Base-by-base conservation (phyloP, 2,329 filamentous ascomycete genomes). In the Leptodontidium sp. region DNA sequence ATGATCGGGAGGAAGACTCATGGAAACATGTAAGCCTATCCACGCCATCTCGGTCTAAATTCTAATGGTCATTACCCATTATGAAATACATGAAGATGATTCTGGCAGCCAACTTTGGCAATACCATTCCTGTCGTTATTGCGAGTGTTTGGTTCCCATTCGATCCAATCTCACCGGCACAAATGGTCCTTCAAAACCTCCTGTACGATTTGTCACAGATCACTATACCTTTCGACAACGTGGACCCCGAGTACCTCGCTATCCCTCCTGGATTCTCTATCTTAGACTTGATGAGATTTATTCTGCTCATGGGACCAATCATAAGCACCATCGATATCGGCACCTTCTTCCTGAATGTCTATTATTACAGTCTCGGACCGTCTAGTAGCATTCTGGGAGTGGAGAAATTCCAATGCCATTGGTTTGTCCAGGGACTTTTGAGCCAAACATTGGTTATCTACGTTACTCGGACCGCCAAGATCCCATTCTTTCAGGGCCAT, bases 21-120 rank as follows among this genome's bases (percentile, higher is more conserved):
- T 49, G 67, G 69, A 26, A 71, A 69, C 29, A 67, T 58, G 68
- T 70, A 52, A 67, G 68, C 43, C 55, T 40, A 15, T 15, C 15
- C 21, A 47, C 9, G 7, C 17, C 35, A 32, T 26, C 29, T 29
- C 14, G 6, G 24, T 32, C 6, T 38, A 5, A 12, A 29, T n/a
- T 29, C 38, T 61, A 52, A 40, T 40, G 38, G 40, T 8, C 21
- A 2, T 8, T n/a, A 7, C n/a, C 35, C 43, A 69, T 64, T 15
- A 68, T 70, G 38, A 70, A 68, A 65, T 66, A 70, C 50, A 61
- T 70, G 38, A 68, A 70, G 8, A 64, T 70, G 52, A 66, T 67
- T 15, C 52, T 65, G 6, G 58, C 43, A 17, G 52, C 66, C 3
- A 70, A 65, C 38, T 63, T 66, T 32, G 66, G 66, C 1, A 68